Evolutionary conservation across 768 basidiomycete genomes (phyloP).

Genomic region (Lentinula sp.): DNA sequence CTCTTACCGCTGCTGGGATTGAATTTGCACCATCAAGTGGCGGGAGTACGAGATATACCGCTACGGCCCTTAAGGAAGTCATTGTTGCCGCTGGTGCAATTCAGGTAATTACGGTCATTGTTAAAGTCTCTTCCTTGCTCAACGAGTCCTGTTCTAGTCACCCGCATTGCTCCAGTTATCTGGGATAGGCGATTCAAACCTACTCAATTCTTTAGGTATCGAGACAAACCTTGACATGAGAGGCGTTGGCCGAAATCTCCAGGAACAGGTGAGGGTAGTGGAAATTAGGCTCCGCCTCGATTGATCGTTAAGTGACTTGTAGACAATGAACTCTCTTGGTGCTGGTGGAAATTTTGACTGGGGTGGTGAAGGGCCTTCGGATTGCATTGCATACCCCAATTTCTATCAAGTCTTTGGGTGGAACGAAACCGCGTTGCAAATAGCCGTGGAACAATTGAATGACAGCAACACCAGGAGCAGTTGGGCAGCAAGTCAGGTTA

Average conservation of each 20-base stretch:
- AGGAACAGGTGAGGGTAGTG: constrained; percentile 35
- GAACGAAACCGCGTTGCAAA: constrained; percentile 16
- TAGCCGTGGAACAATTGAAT: constrained; percentile 27
- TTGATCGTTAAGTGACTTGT: neutral
- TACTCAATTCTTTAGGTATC: constrained; percentile 42
- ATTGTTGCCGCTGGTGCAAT: constrained; percentile 51
- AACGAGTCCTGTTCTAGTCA: constrained; percentile 18
- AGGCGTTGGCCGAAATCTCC: constrained; percentile 51
- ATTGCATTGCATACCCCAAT: constrained; percentile 47
- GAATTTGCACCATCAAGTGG: constrained; percentile 36
- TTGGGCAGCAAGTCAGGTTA: constrained; percentile 41
- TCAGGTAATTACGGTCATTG: constrained; percentile 16
- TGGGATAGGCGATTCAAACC: constrained; percentile 45
- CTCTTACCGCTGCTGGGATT: constrained; percentile 38
- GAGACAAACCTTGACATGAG: constrained; percentile 36
- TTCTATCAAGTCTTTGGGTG: constrained; percentile 39
- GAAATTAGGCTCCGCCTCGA: neutral
- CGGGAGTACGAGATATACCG: constrained; percentile 30
- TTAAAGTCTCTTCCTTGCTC: neutral
- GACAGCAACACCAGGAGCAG: constrained; percentile 21
- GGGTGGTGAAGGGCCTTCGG: constrained; percentile 37
- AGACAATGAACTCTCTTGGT: constrained; percentile 39
- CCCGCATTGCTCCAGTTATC: constrained; percentile 48
- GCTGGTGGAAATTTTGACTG: constrained; percentile 30
- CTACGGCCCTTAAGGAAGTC: constrained; percentile 39